Conservation (phyloP, 306 rosid species). For the Trifolium pratense region DNA sequence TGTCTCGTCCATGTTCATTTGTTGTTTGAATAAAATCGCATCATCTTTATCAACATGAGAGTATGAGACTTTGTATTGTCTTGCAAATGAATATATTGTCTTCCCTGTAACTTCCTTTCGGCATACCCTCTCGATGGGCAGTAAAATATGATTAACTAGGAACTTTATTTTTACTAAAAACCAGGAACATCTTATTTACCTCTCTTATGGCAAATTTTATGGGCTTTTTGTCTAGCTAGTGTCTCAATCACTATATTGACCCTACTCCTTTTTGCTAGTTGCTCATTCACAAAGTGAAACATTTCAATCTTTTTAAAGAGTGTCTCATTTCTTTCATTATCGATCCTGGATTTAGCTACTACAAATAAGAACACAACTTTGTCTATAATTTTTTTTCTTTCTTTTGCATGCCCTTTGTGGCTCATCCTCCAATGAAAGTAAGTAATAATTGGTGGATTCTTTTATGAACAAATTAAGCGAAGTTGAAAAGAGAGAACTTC, state of each 20-base stretch:
- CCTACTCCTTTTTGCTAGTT: neutral
- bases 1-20: neutral
- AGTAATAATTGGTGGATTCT: neutral
- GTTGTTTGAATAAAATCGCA: neutral
- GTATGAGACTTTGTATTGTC: neutral
- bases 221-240: neutral
- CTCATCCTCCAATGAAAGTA: neutral
- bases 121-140: neutral
- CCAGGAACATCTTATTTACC: neutral
- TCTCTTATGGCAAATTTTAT: neutral
- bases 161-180: no score
- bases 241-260: neutral
- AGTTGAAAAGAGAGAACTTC: no score
- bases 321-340: neutral
- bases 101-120: neutral
- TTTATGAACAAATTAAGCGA: no score
- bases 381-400: neutral
- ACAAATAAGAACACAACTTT: neutral
- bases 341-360: neutral
- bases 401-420: neutral
- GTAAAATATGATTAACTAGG: conserved; percentile 10
- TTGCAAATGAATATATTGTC: neutral
- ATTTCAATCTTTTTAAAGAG: neutral
- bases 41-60: neutral
- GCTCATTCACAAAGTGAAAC: neutral